phyloP scores from a whole-genome alignment of 2,329 filamentous ascomycete species.

The Penicillium sp. region DNA sequence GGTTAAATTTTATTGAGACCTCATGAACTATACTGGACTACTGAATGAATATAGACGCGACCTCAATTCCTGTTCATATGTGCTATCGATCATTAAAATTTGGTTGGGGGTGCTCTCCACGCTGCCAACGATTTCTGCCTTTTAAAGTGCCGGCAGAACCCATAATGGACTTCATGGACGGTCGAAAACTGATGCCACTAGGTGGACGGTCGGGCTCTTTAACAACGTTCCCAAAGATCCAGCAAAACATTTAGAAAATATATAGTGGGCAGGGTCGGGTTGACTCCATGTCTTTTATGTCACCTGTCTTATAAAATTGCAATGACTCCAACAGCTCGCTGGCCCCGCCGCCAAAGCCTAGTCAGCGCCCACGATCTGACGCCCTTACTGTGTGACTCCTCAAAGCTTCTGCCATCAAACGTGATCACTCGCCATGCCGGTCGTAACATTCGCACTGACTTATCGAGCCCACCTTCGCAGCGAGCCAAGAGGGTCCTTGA shows the following conservation, averaged over 20 bases:
- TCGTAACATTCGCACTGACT: neutral
- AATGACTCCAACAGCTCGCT: neutral
- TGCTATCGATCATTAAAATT: neutral
- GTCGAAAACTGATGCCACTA: neutral
- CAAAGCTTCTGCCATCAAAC: neutral
- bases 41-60: neutral
- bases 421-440: neutral
- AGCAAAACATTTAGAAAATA: neutral
- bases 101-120: neutral
- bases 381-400: neutral
- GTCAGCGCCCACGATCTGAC: neutral
- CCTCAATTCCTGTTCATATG: neutral
- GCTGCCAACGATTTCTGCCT: neutral
- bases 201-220: neutral
- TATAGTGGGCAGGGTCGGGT: neutral
- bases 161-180: neutral
- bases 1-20: neutral
- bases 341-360: neutral
- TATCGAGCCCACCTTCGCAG: neutral
- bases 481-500: neutral
- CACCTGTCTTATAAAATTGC: neutral
- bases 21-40: neutral
- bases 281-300: neutral
- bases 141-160: neutral
- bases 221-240: neutral